Percentiles rank a stretch among this genome's conserved stretches.
phyloP scores from a whole-genome alignment of 116 monocot species.

The Trichopus zeylanicus region DNA sequence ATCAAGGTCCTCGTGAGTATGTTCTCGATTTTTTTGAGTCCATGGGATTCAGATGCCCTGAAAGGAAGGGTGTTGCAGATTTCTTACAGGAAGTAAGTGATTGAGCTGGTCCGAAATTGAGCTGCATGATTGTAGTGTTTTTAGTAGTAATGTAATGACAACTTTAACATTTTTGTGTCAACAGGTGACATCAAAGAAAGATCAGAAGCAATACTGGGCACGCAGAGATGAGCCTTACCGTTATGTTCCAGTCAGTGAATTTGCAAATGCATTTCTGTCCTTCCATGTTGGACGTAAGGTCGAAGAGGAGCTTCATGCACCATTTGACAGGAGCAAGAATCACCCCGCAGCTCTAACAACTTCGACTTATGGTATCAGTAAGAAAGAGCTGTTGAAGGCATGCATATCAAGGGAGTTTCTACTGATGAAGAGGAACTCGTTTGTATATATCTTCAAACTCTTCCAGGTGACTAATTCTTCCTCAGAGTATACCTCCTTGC shows the following conservation, averaged over 20 bases:
- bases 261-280: slow-evolving; percentile 23
- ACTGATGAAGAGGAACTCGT: slow-evolving; percentile 46
- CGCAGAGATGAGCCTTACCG: slow-evolving; percentile 27
- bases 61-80: slow-evolving; percentile 77
- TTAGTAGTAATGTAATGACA: too few relatives aligned
- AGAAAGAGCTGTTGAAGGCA: slow-evolving; percentile 26
- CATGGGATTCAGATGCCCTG: slow-evolving; percentile 63
- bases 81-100: slow-evolving; percentile 67
- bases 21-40: slow-evolving; percentile 69
- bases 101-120: not conserved
- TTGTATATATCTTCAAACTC: slow-evolving; percentile 45
- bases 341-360: slow-evolving; percentile 44
- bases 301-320: slow-evolving; percentile 21
- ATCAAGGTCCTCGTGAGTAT: slow-evolving; percentile 70
- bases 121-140: too few relatives aligned
- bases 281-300: slow-evolving; percentile 28
- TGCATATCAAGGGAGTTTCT: slow-evolving; percentile 29
- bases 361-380: slow-evolving; percentile 28
- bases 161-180: not conserved
- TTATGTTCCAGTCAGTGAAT: slow-evolving; percentile 34
- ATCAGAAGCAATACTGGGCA: slow-evolving; percentile 43
- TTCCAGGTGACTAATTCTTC: slow-evolving; percentile 16
- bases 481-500: too few relatives aligned
- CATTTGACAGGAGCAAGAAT: slow-evolving; percentile 33
- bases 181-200: slow-evolving; percentile 44